Conservation (phyloP, 768 basidiomycete species). For the Mycena kentingensis region DNA sequence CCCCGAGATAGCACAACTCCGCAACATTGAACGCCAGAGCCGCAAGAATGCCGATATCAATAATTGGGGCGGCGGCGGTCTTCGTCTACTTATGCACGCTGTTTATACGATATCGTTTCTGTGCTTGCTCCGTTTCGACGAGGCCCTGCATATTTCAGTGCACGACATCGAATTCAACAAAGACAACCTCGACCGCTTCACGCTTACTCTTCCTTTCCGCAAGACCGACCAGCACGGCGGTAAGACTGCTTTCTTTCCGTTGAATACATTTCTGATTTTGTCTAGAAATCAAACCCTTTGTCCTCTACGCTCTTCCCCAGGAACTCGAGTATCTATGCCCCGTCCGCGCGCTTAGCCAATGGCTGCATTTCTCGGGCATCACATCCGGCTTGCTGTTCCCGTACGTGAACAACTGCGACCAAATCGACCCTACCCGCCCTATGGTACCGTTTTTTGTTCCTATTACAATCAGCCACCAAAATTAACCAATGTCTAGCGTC, state of each 20-base stretch:
- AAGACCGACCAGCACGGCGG: slow-evolving; percentile 35
- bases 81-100: slow-evolving; percentile 30
- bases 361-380: slow-evolving; percentile 28
- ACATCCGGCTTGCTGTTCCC: slow-evolving; percentile 36
- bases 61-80: slow-evolving; percentile 35
- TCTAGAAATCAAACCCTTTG: slow-evolving; percentile 35
- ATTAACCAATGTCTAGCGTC: too few relatives aligned
- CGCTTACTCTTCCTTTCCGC: slow-evolving; percentile 26
- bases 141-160: slow-evolving; percentile 35
- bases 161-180: slow-evolving; percentile 26
- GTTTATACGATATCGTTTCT: slow-evolving; percentile 36
- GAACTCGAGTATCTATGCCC: slow-evolving; percentile 36
- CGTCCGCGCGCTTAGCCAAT: slow-evolving; percentile 34
- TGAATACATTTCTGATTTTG: neutral
- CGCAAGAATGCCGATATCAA: slow-evolving; percentile 6
- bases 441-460: slow-evolving; percentile 26
- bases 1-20: slow-evolving; percentile 21
- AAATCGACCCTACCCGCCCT: slow-evolving; percentile 24
- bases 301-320: slow-evolving; percentile 25
- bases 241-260: slow-evolving; percentile 10
- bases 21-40: slow-evolving; percentile 16
- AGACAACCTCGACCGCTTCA: slow-evolving; percentile 13
- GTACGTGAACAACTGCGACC: slow-evolving; percentile 31
- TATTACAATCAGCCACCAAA: neutral
- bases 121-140: slow-evolving; percentile 36